Percentiles rank a stretch among this genome's conserved stretches.
Evolutionary conservation across 495 filamentous ascomycete species (phyloP).

Genomic region (Rhypophila decipiens): DNA sequence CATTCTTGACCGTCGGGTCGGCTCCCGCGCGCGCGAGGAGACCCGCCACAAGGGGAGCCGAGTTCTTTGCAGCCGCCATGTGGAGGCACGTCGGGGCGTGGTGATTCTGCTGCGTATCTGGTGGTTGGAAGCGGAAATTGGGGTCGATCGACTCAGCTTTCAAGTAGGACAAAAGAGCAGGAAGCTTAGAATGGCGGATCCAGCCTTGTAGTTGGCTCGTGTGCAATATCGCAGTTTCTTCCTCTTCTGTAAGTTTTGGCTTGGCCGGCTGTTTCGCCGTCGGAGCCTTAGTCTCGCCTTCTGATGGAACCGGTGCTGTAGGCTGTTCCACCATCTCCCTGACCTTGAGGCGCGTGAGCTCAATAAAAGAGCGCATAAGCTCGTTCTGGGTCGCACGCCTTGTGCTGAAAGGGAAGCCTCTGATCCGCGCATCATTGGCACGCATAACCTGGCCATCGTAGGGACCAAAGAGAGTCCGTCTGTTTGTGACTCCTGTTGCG

Average conservation of each 20-base stretch:
- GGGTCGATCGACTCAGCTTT: slow-evolving; percentile 62
- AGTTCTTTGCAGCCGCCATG: slow-evolving; percentile 72
- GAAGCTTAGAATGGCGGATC: slow-evolving; percentile 83
- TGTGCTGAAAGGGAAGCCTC: slow-evolving; percentile 91
- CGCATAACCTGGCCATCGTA: slow-evolving; percentile 83
- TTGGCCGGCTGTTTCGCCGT: slow-evolving; percentile 34
- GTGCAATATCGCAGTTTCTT: slow-evolving; percentile 72
- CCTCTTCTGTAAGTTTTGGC: slow-evolving; percentile 65
- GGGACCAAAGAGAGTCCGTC: slow-evolving; percentile 78
- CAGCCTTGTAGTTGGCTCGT: slow-evolving; percentile 82
- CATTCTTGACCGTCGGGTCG: slow-evolving; percentile 65
- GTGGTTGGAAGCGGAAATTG: slow-evolving; percentile 74
- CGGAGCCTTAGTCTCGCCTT: slow-evolving; percentile 31
- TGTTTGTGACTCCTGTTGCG: slow-evolving; percentile 78
- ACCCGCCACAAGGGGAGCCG: slow-evolving; percentile 63
- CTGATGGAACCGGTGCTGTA: slow-evolving; percentile 47
- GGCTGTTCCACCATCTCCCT: slow-evolving; percentile 51
- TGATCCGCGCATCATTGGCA: slow-evolving; percentile 74
- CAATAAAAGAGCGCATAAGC: slow-evolving; percentile 86
- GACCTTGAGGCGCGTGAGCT: slow-evolving; percentile 84
- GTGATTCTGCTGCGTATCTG: slow-evolving; percentile 60
- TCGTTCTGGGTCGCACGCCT: slow-evolving; percentile 90
- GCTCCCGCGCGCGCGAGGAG: slow-evolving; percentile 70
- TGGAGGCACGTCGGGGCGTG: slow-evolving; percentile 85
- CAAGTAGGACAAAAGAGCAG: slow-evolving; percentile 80